Conservation (phyloP, 768 basidiomycete genomes). For the Dacryopinax spathularia region DNA sequence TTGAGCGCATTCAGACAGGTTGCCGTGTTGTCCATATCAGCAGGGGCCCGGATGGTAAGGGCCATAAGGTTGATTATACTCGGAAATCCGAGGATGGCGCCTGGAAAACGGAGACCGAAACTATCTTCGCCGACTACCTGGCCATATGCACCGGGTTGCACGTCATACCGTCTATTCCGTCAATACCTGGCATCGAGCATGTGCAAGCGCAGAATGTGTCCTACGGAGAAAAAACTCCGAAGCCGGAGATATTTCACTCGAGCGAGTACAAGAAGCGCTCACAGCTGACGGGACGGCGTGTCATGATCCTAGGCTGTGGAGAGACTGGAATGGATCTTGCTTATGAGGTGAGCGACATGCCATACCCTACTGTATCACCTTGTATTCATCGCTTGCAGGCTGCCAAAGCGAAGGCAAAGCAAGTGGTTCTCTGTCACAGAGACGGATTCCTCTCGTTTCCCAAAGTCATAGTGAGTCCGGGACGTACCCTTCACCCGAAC, state of each 20-base stretch:
- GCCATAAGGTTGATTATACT: conserved; percentile 29
- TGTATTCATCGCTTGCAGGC: conserved; percentile 6
- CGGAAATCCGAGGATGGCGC: conserved; percentile 14
- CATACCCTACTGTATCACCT: neutral
- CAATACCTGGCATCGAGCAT: conserved; percentile 36
- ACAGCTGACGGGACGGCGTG: conserved; percentile 32
- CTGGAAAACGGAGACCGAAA: conserved; percentile 20
- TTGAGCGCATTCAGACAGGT: conserved; percentile 26
- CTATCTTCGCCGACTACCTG: conserved; percentile 29
- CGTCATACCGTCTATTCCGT: conserved; percentile 38
- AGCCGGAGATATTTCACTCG: conserved; percentile 34
- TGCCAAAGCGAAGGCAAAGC: conserved; percentile 36
- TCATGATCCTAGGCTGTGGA: conserved; percentile 45
- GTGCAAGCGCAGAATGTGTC: conserved; percentile 16
- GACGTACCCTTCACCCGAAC: too few species aligned
- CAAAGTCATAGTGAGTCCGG: conserved; percentile 32
- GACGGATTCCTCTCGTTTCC: conserved; percentile 46
- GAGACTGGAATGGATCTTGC: conserved; percentile 51
- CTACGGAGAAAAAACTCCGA: conserved; percentile 14
- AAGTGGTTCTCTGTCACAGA: conserved; percentile 40
- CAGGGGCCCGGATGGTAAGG: conserved; percentile 21
- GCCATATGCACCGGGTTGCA: conserved; percentile 45
- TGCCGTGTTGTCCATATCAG: conserved; percentile 30
- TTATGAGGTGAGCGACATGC: conserved; percentile 21
- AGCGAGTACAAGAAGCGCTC: conserved; percentile 35